phyloP scores from a whole-genome alignment of 2,329 filamentous ascomycete genomes.

The Elsinoe australis region DNA sequence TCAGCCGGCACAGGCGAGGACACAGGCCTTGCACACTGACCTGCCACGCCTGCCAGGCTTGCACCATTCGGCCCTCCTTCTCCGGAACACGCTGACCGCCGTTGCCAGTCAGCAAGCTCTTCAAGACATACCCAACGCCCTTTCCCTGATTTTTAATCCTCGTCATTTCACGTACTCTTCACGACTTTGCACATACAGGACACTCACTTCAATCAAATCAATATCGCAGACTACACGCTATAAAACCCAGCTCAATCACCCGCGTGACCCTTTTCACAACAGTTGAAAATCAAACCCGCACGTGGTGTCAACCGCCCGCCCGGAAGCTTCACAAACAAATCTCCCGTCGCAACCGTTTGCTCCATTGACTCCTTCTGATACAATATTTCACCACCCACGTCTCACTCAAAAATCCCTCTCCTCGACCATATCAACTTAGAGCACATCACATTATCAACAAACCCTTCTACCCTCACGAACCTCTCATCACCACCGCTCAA shows the following conservation, averaged over 20 bases:
- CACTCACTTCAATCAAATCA: background rate
- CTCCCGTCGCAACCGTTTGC: conserved; percentile 44
- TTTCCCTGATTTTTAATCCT: background rate
- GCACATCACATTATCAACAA: background rate
- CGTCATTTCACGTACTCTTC: conserved; percentile 2
- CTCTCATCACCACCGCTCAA: background rate
- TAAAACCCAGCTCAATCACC: conserved; percentile 1
- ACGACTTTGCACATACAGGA: background rate
- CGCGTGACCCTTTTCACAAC: conserved; percentile 8
- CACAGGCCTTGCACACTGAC: background rate
- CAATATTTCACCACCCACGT: conserved; percentile 1
- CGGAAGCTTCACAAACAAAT: conserved; percentile 91
- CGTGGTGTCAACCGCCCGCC: conserved; percentile 40
- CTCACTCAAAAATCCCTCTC: conserved; percentile 7
- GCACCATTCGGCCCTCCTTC: conserved; percentile 1
- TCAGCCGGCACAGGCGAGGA: background rate
- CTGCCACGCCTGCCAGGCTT: background rate
- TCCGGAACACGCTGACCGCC: conserved; percentile 2
- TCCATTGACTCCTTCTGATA: conserved; percentile 9
- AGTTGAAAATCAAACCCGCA: conserved; percentile 1
- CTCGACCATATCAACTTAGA: background rate
- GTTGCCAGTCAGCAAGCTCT: background rate
- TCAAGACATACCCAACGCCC: conserved; percentile 11
- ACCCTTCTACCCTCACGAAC: background rate
- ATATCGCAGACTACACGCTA: background rate